These are phyloP conservation scores for Epichloe coenophiala DNA, from an alignment of 2,329 filamentous ascomycete species.

Conservation along the genomic window DNA sequence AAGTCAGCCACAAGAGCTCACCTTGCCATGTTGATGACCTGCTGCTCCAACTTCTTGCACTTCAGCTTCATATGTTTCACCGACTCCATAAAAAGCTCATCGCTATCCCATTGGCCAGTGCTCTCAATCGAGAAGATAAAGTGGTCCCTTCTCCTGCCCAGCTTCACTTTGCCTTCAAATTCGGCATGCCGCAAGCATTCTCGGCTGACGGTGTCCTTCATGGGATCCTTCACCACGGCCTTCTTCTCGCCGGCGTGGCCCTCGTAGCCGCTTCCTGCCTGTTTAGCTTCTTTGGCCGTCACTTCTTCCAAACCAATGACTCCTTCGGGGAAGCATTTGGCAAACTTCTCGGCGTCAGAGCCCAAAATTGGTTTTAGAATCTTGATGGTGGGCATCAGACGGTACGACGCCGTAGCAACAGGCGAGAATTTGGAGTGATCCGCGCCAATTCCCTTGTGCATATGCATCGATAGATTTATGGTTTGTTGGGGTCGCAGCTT, in stretches of 20 bases:
- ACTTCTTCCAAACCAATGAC: constrained; percentile 73
- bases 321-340: constrained; percentile 74
- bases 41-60: constrained; percentile 58
- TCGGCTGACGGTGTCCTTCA: constrained; percentile 89
- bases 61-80: constrained; percentile 78
- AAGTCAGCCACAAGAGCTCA: constrained; percentile 15
- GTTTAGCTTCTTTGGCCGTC: constrained; percentile 49
- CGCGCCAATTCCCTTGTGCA: constrained; percentile 83
- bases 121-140: constrained; percentile 97
- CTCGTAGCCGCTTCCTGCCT: constrained; percentile 51
- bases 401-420: constrained; percentile 87
- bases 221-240: constrained; percentile 75
- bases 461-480: constrained; percentile 79
- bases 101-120: constrained; percentile 87
- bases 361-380: constrained; percentile 78
- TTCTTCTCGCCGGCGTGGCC: constrained; percentile 68
- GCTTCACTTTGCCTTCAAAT: constrained; percentile 89
- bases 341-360: constrained; percentile 77
- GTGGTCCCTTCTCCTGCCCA: constrained; percentile 82
- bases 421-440: constrained; percentile 97
- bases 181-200: constrained; percentile 86
- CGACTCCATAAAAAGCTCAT: constrained; percentile 83
- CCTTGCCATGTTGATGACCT: constrained; percentile 51
- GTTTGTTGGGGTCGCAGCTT: constrained; percentile 86
- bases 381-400: constrained; percentile 75